Evolutionary conservation across 1,139 yeast species (phyloP).

Genomic region (Kodamaea fungicola): DNA sequence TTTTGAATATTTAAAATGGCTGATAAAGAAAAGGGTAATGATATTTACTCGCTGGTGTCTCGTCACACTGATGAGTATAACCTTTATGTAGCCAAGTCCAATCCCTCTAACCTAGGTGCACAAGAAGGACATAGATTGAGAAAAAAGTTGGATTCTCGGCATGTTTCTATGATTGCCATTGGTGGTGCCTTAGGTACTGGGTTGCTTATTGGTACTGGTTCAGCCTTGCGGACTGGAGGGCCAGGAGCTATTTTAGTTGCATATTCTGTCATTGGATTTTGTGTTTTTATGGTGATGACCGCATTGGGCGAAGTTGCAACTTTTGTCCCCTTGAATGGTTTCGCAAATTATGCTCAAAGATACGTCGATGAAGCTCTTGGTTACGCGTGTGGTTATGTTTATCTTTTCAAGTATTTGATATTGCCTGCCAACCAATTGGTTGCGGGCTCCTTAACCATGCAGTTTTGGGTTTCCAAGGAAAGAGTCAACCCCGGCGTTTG

Average conservation of each 20-base stretch:
- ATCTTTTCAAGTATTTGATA: slow-evolving; percentile 60
- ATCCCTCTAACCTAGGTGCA: slow-evolving; percentile 33
- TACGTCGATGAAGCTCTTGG: slow-evolving; percentile 71
- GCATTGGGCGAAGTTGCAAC: slow-evolving; percentile 78
- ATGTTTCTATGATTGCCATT: slow-evolving; percentile 69
- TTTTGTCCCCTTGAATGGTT: slow-evolving; percentile 67
- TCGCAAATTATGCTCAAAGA: slow-evolving; percentile 66
- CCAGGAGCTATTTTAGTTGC: slow-evolving; percentile 66
- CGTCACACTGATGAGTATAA: slow-evolving; percentile 51
- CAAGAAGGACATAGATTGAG: slow-evolving; percentile 54
- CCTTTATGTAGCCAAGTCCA: slow-evolving; percentile 43
- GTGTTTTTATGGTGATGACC: slow-evolving; percentile 67
- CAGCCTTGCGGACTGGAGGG: slow-evolving; percentile 61
- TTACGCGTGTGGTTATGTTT: slow-evolving; percentile 70
- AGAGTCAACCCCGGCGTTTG: slow-evolving; percentile 55
- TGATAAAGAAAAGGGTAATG: slow-evolving; percentile 23
- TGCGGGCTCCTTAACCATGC: slow-evolving; percentile 60
- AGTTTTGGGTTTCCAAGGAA: slow-evolving; percentile 54
- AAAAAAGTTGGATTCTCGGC: slow-evolving; percentile 64
- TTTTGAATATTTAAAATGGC: slow-evolving; percentile 3
- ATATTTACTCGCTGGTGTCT: slow-evolving; percentile 30
- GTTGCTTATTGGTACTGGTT: slow-evolving; percentile 66
- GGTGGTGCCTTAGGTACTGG: slow-evolving; percentile 63
- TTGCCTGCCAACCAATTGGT: slow-evolving; percentile 62
- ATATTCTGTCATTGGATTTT: slow-evolving; percentile 57